Percentiles rank a stretch among this genome's conserved stretches.
Conservation (phyloP, 805 yeast genomes). For the Sugiyamaella americana region DNA sequence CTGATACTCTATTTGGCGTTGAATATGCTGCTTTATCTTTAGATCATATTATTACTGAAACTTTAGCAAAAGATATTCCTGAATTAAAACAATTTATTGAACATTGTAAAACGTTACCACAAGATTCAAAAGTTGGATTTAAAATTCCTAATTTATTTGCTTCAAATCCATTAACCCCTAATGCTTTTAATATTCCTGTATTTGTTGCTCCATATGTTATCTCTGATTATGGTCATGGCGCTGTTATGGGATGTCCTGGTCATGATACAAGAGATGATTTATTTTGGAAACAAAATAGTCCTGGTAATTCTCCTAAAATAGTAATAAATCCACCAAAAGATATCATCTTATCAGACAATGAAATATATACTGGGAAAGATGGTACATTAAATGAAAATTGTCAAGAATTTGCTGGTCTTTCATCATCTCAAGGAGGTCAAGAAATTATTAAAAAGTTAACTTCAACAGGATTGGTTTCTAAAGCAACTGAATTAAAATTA, state of each 20-base stretch:
- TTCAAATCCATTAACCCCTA: slow-evolving; percentile 51
- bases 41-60: slow-evolving; percentile 55
- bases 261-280: slow-evolving; percentile 80
- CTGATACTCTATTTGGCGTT: slow-evolving; percentile 79
- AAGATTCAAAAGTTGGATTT: slow-evolving; percentile 57
- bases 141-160: slow-evolving; percentile 40
- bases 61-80: slow-evolving; percentile 35
- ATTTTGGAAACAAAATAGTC: slow-evolving; percentile 63
- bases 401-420: slow-evolving; percentile 47
- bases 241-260: slow-evolving; percentile 98
- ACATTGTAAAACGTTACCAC: slow-evolving; percentile 32
- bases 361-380: slow-evolving; percentile 35
- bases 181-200: slow-evolving; percentile 50
- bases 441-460: slow-evolving; percentile 40
- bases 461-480: slow-evolving; percentile 38
- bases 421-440: slow-evolving; percentile 45
- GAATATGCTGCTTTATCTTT: slow-evolving; percentile 76
- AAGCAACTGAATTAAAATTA: slow-evolving; percentile 51
- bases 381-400: slow-evolving; percentile 47
- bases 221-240: slow-evolving; percentile 79
- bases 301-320: slow-evolving; percentile 38
- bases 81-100: slow-evolving; percentile 44
- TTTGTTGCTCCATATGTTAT: slow-evolving; percentile 89
- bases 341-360: slow-evolving; percentile 4
- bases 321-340: slow-evolving; percentile 42